Evolutionary conservation across 1,284 basidiomycete species (phyloP).

Genomic region (Termitomyces sp.): DNA sequence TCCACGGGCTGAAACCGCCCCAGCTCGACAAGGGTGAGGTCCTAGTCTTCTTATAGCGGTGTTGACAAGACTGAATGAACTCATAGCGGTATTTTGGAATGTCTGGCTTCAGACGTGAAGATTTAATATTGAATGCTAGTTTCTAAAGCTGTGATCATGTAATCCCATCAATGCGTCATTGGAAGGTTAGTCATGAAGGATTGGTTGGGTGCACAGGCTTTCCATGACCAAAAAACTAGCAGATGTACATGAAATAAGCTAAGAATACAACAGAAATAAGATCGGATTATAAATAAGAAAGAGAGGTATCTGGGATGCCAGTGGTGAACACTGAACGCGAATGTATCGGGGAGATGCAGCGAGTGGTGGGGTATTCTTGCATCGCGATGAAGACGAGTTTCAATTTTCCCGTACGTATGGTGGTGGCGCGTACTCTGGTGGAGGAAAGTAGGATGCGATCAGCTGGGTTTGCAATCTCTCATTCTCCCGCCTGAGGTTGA

Average conservation of each 20-base stretch:
- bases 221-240: not conserved
- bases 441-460: not conserved
- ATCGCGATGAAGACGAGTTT: not conserved
- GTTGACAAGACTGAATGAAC: not conserved
- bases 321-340: too few relatives aligned
- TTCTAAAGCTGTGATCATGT: not conserved
- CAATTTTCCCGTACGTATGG: slow-evolving; percentile 1
- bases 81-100: not conserved
- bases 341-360: too few relatives aligned
- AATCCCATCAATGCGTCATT: not conserved
- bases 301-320: not conserved
- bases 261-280: not conserved
- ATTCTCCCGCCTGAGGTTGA: slow-evolving; percentile 7
- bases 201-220: not conserved
- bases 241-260: not conserved
- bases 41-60: not conserved
- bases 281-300: not conserved
- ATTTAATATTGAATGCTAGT: not conserved
- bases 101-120: not conserved
- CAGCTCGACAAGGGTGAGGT: not conserved
- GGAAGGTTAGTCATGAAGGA: too few relatives aligned
- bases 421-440: not conserved
- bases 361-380: not conserved
- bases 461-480: slow-evolving; percentile 1
- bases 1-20: not conserved